A percentile compares a stretch with the other conserved stretches of the same genome.
phyloP scores from a whole-genome alignment of 2,329 filamentous ascomycete species.

The Aspergillus versicolor region DNA sequence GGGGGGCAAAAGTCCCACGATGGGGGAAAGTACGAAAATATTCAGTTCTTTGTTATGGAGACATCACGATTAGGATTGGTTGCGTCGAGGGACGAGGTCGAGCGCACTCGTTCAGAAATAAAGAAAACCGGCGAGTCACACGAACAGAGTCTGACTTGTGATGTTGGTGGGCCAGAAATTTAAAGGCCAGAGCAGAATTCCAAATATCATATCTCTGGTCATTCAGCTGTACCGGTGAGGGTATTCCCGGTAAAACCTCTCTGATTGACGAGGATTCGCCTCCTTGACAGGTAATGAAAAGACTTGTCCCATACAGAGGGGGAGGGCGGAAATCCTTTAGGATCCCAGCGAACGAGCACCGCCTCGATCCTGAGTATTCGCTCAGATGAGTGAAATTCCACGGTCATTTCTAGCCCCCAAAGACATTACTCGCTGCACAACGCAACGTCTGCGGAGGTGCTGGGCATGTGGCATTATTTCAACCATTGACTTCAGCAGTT shows the following conservation, averaged over 20 bases:
- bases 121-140: not conserved
- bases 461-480: not conserved
- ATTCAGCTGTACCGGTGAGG: not conserved
- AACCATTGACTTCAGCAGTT: not conserved
- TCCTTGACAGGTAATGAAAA: not conserved
- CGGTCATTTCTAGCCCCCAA: not conserved
- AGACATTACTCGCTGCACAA: not conserved
- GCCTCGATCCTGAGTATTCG: not conserved
- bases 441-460: not conserved
- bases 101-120: not conserved
- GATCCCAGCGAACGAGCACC: no score
- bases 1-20: not conserved
- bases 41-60: not conserved
- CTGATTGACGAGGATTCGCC: not conserved
- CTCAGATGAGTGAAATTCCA: not conserved
- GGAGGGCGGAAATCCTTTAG: not conserved
- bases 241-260: not conserved
- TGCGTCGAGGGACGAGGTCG: not conserved
- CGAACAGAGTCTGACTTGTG: not conserved
- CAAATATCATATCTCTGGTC: not conserved
- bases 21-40: not conserved
- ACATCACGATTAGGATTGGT: not conserved
- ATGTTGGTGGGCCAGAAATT: not conserved
- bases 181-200: not conserved
- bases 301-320: not conserved